These are phyloP conservation scores for Backusella mclennaniae DNA, from an alignment of 192 early-diverging fungal species.

Conservation along the genomic window DNA sequence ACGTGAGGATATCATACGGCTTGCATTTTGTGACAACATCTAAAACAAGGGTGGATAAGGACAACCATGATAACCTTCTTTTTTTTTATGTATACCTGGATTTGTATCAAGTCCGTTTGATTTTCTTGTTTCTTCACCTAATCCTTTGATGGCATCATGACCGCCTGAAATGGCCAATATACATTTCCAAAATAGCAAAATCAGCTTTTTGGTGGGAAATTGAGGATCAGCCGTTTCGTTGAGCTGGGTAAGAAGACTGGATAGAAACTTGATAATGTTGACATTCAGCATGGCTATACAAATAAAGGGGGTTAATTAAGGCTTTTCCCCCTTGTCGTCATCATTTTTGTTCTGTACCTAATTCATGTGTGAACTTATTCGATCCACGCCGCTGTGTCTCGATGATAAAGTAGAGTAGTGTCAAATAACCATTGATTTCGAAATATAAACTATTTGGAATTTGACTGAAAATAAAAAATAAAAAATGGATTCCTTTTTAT, in stretches of 20 bases:
- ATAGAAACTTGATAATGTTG: neutral
- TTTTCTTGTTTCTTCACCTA: conserved; percentile 49
- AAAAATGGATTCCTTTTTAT: neutral
- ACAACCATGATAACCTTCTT: no score
- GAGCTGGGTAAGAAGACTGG: neutral
- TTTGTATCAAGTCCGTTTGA: conserved; percentile 43
- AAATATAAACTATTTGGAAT: conserved; percentile 19
- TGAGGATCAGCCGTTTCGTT: neutral
- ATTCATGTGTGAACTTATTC: neutral
- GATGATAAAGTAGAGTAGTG: conserved; percentile 64
- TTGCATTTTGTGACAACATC: conserved; percentile 48
- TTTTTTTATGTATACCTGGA: conserved; percentile 2
- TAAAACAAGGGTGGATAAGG: neutral
- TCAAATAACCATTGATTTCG: conserved; percentile 54
- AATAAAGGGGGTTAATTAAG: no score
- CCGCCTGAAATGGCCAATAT: conserved; percentile 60
- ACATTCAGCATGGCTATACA: neutral
- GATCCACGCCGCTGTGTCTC: conserved; percentile 43
- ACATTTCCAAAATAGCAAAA: conserved; percentile 71
- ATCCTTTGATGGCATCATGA: conserved; percentile 41
- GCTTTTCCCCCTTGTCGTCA: conserved; percentile 39
- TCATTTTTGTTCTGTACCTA: conserved; percentile 31
- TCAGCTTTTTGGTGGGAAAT: conserved; percentile 41
- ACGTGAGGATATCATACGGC: conserved; percentile 60
- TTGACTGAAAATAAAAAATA: conserved; percentile 8